A percentile compares a stretch with the other conserved stretches of the same genome.
phyloP scores from a whole-genome alignment of 805 yeast genomes.

The Yarrowia sp. region DNA sequence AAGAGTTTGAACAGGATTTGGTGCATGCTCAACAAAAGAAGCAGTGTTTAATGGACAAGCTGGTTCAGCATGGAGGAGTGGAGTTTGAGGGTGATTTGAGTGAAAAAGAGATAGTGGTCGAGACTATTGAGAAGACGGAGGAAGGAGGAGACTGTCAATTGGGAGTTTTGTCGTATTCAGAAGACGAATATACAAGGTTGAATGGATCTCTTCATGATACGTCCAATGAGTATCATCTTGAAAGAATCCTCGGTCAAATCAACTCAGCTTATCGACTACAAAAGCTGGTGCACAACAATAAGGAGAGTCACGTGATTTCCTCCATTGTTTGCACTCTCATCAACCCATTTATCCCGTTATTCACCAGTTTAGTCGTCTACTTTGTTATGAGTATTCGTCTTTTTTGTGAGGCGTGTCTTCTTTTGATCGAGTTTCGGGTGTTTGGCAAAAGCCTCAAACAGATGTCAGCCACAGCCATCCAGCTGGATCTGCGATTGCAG shows the following conservation, averaged over 20 bases:
- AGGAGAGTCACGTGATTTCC: slow-evolving; percentile 10
- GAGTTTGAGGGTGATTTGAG: slow-evolving; percentile 16
- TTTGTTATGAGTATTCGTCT: slow-evolving; percentile 46
- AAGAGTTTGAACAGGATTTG: slow-evolving; percentile 48
- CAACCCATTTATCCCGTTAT: slow-evolving; percentile 39
- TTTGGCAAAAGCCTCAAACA: slow-evolving; percentile 47
- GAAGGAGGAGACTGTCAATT: slow-evolving; percentile 12
- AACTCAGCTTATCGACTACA: slow-evolving; percentile 13
- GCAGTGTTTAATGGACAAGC: slow-evolving; percentile 42
- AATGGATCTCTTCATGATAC: background rate
- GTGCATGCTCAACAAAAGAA: slow-evolving; percentile 42
- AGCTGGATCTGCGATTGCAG: slow-evolving; percentile 75
- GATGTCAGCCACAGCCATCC: slow-evolving; percentile 71
- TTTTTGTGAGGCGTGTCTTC: slow-evolving; percentile 48
- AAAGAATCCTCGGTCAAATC: slow-evolving; percentile 39
- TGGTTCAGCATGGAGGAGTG: slow-evolving; percentile 43
- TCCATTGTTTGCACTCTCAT: slow-evolving; percentile 3
- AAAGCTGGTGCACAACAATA: slow-evolving; percentile 16
- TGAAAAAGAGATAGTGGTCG: slow-evolving; percentile 41
- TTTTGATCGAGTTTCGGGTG: slow-evolving; percentile 47
- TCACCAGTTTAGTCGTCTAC: slow-evolving; percentile 42
- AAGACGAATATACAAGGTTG: background rate
- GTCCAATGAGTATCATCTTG: slow-evolving; percentile 38
- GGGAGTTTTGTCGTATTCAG: background rate
- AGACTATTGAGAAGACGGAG: slow-evolving; percentile 45